Conservation (phyloP, 306 rosid species). For the Macrotyloma uniflorum region DNA sequence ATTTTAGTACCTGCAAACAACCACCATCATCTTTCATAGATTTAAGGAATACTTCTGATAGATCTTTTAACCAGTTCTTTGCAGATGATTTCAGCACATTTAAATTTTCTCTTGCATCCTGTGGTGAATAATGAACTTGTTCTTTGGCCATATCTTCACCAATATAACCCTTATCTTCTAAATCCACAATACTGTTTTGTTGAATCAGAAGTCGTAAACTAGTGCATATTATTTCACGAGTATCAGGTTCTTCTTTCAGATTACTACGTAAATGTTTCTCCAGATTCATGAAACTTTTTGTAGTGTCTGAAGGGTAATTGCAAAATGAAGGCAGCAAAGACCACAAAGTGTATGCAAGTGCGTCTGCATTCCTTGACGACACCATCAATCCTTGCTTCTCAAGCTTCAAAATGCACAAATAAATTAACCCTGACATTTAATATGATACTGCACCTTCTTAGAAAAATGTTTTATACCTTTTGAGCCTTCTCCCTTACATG, state of each 20-base stretch:
- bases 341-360: conserved; percentile 79
- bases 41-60: conserved; percentile 61
- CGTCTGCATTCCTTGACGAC: conserved; percentile 76
- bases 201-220: conserved; percentile 84
- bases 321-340: conserved; percentile 94
- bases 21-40: conserved; percentile 83
- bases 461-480: conserved; percentile 52
- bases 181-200: conserved; percentile 69
- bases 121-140: conserved; percentile 57
- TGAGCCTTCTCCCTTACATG: conserved; percentile 57
- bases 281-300: conserved; percentile 66
- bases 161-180: conserved; percentile 41
- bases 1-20: conserved; percentile 76
- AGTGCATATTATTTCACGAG: conserved; percentile 79
- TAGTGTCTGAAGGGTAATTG: conserved; percentile 81
- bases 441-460: conserved; percentile 19
- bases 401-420: conserved; percentile 58
- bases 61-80: conserved; percentile 50
- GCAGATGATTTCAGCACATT: conserved; percentile 60
- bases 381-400: conserved; percentile 66
- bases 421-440: background rate
- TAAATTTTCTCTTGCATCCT: conserved; percentile 64
- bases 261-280: conserved; percentile 58
- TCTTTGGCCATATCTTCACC: conserved; percentile 45
- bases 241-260: conserved; percentile 68